Evolutionary conservation across 345 rosid species (phyloP).

Genomic region (Leavenworthia alabamica): DNA sequence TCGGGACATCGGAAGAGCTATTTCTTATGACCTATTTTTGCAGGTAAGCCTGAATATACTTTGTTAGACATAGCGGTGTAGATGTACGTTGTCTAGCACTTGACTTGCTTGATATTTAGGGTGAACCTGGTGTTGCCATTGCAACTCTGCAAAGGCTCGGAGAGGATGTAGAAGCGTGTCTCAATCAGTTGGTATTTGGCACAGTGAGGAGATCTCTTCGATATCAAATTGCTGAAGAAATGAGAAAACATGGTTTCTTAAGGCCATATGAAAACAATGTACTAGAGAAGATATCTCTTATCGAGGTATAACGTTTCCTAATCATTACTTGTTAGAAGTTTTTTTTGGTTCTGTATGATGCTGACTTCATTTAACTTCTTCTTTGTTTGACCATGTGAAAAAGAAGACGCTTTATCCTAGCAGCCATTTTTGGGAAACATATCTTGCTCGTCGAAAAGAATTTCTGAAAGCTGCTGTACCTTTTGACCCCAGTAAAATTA

Average conservation of each 20-base stretch:
- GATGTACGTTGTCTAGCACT: constrained; percentile 27
- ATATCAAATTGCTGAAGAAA: constrained; percentile 67
- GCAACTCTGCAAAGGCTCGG: constrained; percentile 90
- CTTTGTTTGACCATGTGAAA: constrained; percentile 28
- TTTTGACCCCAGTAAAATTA: constrained; percentile 37
- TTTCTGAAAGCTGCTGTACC: constrained; percentile 29
- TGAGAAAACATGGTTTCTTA: constrained; percentile 63
- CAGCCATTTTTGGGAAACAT: constrained; percentile 82
- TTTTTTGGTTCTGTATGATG: constrained; percentile 14
- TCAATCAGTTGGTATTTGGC: constrained; percentile 87
- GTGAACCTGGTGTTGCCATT: constrained; percentile 81
- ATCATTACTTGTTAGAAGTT: constrained; percentile 15
- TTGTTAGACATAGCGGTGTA: constrained; percentile 15
- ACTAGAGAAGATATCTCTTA: constrained; percentile 66
- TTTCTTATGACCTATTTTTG: constrained; percentile 89
- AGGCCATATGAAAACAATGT: constrained; percentile 70
- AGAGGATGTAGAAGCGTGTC: constrained; percentile 75
- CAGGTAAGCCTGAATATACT: constrained; percentile 53
- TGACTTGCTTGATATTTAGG: constrained; percentile 51
- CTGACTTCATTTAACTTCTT: constrained; percentile 28
- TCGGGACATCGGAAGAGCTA: constrained; percentile 78
- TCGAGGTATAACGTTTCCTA: constrained; percentile 58
- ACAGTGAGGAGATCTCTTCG: constrained; percentile 80
- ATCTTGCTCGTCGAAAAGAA: constrained; percentile 49
- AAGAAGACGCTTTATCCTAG: constrained; percentile 95